Evolutionary conservation across 2,329 filamentous ascomycete genomes (phyloP).

Genomic region (Graphilbum fragrans): DNA sequence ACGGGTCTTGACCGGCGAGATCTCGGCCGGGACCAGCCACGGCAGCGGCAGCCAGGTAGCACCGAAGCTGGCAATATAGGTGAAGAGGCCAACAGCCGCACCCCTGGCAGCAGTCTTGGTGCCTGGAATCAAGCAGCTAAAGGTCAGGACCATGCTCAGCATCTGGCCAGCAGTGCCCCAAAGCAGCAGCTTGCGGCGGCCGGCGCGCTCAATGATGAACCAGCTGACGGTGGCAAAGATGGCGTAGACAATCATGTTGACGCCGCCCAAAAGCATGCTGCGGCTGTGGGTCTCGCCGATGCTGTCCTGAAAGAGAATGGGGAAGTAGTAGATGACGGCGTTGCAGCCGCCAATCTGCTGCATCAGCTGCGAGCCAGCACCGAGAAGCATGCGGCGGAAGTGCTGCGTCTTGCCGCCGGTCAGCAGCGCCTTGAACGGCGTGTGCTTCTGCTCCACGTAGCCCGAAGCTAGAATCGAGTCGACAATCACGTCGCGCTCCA

Average conservation of each 20-base stretch:
- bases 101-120: constrained; percentile 18
- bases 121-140: constrained; percentile 22
- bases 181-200: constrained; percentile 50
- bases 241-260: constrained; percentile 41
- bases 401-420: constrained; percentile 54
- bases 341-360: constrained; percentile 30
- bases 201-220: constrained; percentile 36
- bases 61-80: constrained; percentile 49
- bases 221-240: constrained; percentile 46
- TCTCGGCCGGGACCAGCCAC: constrained; percentile 45
- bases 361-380: constrained; percentile 1
- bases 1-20: constrained; percentile 46
- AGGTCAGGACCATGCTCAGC: constrained; percentile 44
- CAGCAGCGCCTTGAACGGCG: constrained; percentile 40
- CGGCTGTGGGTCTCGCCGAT: constrained; percentile 29
- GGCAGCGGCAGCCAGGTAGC: constrained; percentile 44
- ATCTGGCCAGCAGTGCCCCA: constrained; percentile 50
- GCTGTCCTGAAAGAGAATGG: constrained; percentile 39
- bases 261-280: constrained; percentile 39
- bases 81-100: constrained; percentile 40
- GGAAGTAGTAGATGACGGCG: constrained; percentile 50
- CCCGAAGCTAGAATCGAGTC: constrained; percentile 49
- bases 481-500: constrained; percentile 48
- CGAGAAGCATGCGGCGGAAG: constrained; percentile 20
- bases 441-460: constrained; percentile 27